Evolutionary conservation across 164 flowering plant species (phyloP).

Genomic region (Sedum album): DNA sequence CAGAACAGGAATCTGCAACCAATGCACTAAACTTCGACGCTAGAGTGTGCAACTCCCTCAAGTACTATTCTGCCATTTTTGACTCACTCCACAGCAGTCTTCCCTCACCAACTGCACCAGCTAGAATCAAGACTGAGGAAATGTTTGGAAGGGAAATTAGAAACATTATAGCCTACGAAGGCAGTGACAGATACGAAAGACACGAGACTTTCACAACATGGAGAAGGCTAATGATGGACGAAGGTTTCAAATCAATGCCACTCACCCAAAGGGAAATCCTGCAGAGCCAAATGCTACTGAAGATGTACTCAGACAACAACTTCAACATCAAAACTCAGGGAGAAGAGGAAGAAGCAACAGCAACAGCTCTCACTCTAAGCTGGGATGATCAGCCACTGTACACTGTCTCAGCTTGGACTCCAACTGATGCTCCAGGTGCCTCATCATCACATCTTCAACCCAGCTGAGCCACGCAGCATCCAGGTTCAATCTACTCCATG

Average conservation of each 20-base stretch:
- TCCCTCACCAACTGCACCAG: constrained; percentile 39
- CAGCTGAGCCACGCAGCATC: constrained; percentile 20
- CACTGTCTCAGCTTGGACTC: constrained; percentile 86
- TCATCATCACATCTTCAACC: constrained; percentile 58
- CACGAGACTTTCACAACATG: constrained; percentile 63
- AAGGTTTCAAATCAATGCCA: constrained; percentile 46
- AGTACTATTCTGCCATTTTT: constrained; percentile 75
- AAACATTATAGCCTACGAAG: constrained; percentile 78
- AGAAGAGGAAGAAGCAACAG: constrained; percentile 33
- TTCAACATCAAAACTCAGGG: constrained; percentile 42
- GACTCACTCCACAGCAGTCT: constrained; percentile 60
- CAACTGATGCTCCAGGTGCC: constrained; percentile 44
- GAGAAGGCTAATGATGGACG: constrained; percentile 59
- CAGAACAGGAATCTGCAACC: constrained; percentile 84
- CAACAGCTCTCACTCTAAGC: constrained; percentile 46
- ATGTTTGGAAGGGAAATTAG: constrained; percentile 75
- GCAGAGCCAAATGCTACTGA: constrained; percentile 72
- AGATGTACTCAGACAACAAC: constrained; percentile 50
- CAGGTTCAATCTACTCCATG: neutral
- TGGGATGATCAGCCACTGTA: constrained; percentile 81
- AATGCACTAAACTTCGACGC: constrained; percentile 39
- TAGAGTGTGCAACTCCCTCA: constrained; percentile 56
- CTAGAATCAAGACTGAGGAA: constrained; percentile 70
- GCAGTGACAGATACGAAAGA: constrained; percentile 70
- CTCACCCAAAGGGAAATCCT: constrained; percentile 51